Base-by-base conservation (phyloP, 73 alveolate species). In the Effrenium voratum region DNA sequence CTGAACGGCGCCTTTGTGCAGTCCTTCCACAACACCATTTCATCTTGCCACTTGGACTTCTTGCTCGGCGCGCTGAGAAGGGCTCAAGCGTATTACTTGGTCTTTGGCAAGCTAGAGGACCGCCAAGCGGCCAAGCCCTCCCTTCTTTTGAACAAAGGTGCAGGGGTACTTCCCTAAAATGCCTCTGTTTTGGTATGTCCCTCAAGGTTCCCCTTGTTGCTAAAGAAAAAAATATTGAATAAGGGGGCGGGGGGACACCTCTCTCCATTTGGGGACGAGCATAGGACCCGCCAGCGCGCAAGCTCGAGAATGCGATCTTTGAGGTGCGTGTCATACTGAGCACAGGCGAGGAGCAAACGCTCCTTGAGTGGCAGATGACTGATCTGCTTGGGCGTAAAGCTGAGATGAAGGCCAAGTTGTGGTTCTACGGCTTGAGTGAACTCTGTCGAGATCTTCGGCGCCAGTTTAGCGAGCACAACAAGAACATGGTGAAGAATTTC, bases 31-130 rank as follows among this genome's bases (percentile, higher is more conserved):
- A 59, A 59, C 2, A 22, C 60, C 45, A 55, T 76, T 8, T 41
- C 55, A 0, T 55, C 86, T 0, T 36, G 34, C 30, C 60, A 76
- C 45, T 26, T 76, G 38, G 86, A 76, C 24, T 76, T 76, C 59
- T 6, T 76, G 40, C 16, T 59, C 34, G 38, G 22, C 24, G 86
- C 86, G 41, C 32, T 36, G 40, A 55, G 86, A 15, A 13, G 59
- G 19, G 86, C 86, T 0, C 86, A 76, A 76, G 86, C 86, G 22
- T 76, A 76, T 59, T 76, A n/a, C n/a, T n/a, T n/a, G n/a, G n/a
- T n/a, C n/a, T n/a, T n/a, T n/a, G n/a, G n/a, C n/a, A n/a, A n/a
- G n/a, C n/a, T n/a, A n/a, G n/a, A n/a, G n/a, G n/a, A n/a, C n/a
- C n/a, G n/a, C n/a, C n/a, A n/a, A n/a, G n/a, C n/a, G n/a, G n/a